A percentile compares a stretch with the other conserved stretches of the same genome.
phyloP scores from a whole-genome alignment of 495 filamentous ascomycete species.

The Aspergillus hancockii region DNA sequence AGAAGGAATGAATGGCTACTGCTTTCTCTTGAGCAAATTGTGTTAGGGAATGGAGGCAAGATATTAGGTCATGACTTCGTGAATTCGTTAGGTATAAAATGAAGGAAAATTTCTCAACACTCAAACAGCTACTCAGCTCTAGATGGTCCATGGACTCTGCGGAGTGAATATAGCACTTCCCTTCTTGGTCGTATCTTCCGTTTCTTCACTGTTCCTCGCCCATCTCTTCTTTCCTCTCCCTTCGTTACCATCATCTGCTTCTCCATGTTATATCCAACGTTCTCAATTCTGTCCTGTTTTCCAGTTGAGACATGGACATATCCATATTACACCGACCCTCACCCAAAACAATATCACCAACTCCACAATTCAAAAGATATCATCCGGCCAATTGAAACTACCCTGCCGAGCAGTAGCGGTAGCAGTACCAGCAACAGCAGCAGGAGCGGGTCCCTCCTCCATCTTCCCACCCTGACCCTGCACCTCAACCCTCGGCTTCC shows the following conservation, averaged over 20 bases:
- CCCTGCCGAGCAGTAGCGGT: background rate
- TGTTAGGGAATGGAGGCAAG: no score
- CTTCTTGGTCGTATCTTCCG: background rate
- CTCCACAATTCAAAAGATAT: constrained; percentile 48
- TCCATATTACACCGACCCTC: background rate
- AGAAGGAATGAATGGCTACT: no score
- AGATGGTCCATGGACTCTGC: background rate
- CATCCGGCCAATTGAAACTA: constrained; percentile 46
- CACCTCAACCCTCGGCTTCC: background rate
- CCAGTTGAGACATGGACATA: background rate
- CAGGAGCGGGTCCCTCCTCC: background rate
- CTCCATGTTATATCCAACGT: background rate
- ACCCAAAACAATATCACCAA: no score
- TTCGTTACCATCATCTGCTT: no score
- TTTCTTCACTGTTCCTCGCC: no score
- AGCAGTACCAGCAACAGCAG: no score
- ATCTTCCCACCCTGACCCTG: background rate
- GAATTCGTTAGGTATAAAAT: constrained; percentile 10
- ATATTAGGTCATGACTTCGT: constrained; percentile 12
- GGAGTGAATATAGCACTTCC: background rate
- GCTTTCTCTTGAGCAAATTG: no score
- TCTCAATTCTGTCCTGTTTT: background rate
- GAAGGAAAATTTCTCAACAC: constrained; percentile 8
- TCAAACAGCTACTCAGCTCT: background rate
- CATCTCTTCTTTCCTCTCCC: background rate